A percentile compares a stretch with the other conserved stretches of the same genome.
These are phyloP conservation scores for Cordyceps sp. DNA, from an alignment of 2,329 filamentous ascomycete species.

Conservation along the genomic window DNA sequence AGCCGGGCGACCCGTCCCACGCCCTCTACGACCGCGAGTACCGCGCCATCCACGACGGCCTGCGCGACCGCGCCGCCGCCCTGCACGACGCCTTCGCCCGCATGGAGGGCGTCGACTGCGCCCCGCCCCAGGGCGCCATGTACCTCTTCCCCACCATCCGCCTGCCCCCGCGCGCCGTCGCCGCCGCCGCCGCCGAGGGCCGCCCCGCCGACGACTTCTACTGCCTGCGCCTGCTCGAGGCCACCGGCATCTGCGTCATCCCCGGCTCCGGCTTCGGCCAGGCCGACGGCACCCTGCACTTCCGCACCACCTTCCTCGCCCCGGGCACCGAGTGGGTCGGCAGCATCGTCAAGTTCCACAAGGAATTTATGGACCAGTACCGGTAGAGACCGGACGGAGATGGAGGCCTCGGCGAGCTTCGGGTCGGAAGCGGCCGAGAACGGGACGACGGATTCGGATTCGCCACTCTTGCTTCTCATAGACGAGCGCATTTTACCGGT, in stretches of 20 bases:
- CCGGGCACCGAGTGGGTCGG: conserved; percentile 92
- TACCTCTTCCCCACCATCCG: conserved; percentile 95
- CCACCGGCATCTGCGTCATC: conserved; percentile 88
- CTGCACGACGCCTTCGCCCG: conserved; percentile 79
- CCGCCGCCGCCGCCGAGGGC: conserved; percentile 57
- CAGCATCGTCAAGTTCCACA: conserved; percentile 77
- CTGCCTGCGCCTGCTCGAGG: conserved; percentile 76
- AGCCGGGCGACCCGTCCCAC: conserved; percentile 66
- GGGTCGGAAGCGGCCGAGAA: no score
- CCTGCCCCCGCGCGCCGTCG: conserved; percentile 57
- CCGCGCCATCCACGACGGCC: conserved; percentile 60
- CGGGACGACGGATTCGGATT: no score
- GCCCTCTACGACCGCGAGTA: conserved; percentile 77
- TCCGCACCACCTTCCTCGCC: conserved; percentile 91
- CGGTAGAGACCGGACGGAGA: no score
- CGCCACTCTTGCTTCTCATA: no score
- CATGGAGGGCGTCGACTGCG: conserved; percentile 94
- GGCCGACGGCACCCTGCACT: conserved; percentile 78
- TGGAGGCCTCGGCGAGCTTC: no score
- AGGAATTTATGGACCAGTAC: conserved; percentile 78
- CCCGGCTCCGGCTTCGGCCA: conserved; percentile 89
- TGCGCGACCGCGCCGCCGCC: conserved; percentile 65
- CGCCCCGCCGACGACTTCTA: conserved; percentile 85
- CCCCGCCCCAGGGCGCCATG: conserved; percentile 85
- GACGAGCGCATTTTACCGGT: background rate